Evolutionary conservation across 192 early-diverging fungal species (phyloP), one percentile per base, ranked within the genome.

Genomic region (Podochytrium sp.): DNA sequence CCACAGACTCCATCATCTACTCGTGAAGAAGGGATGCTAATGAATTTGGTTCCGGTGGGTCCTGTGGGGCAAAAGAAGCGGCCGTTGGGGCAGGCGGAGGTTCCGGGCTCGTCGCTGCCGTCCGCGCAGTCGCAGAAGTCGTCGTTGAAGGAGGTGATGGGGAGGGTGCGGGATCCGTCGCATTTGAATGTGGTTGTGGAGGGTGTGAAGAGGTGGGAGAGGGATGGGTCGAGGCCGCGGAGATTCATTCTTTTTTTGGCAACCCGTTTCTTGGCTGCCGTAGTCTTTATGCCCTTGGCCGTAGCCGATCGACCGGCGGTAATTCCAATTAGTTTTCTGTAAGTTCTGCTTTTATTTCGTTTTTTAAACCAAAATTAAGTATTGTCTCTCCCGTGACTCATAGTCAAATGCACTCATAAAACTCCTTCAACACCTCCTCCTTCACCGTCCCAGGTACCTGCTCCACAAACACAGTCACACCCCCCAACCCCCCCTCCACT

Each of bases 1-100:
- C 85, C 97, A 76, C 97, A 99, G 16, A 97, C 85, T 18, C 96
- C 95, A 79, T 99, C 96, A 76, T 98, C 96, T 37, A 99, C 94
- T 25, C 86, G 85, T 2, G 80, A 86, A 0, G 90, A 83, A 23
- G 82, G 80, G 40, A 99, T 91, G 25, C 73, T 69, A 0, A 86
- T 79, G 0, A 91, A 84, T 2, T 85, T 62, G 66, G 96, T 91
- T 0, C 93, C 91, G 4, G 58, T 57, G 80, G 82, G 83, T 69
- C 98, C 97, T n/a, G n/a, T n/a, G 16, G 66, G 77, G 64, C 97
- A 99, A 67, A 92, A 91, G 72, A 96, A 99, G 2, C 53, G 40
- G 2, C 89, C 84, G 71, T 92, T 91, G 27, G 78, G 75, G 78
- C 97, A 99, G 10, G 97, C 97, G 7, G 95, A 91, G 1, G 97